Percentiles rank a stretch among this genome's conserved stretches.
These are phyloP conservation scores for Trichosanthes cucumerina DNA, from an alignment of 306 rosid species.

Conservation along the genomic window DNA sequence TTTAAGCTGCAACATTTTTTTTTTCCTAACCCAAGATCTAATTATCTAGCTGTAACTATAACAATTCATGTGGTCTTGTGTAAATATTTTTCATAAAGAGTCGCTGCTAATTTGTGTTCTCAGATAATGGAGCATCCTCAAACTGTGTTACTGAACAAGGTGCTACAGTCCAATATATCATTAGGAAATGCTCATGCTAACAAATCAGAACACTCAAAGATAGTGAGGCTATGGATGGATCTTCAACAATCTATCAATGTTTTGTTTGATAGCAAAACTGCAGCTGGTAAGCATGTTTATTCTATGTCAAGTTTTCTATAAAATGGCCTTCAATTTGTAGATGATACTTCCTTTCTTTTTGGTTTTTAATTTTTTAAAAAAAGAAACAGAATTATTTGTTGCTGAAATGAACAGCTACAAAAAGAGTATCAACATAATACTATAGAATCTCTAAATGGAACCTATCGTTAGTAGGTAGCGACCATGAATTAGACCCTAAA, in stretches of 20 bases:
- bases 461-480: too few relatives aligned
- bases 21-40: not conserved
- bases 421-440: not conserved
- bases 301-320: not conserved
- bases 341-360: not conserved
- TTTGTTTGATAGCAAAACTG: conserved; percentile 62
- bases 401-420: not conserved
- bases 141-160: conserved; percentile 59
- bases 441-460: not conserved
- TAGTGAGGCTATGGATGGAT: conserved; percentile 55
- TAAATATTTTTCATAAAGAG: not conserved
- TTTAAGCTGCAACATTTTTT: not conserved
- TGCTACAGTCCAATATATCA: conserved; percentile 51
- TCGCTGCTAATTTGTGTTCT: conserved; percentile 4
- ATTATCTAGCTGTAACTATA: not conserved
- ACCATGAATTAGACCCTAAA: too few relatives aligned
- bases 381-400: not conserved
- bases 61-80: not conserved
- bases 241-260: conserved; percentile 76
- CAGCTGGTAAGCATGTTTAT: conserved; percentile 34
- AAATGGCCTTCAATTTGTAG: not conserved
- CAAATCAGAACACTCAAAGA: conserved; percentile 26
- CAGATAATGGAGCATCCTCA: conserved; percentile 93
- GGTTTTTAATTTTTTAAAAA: too few relatives aligned
- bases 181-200: conserved; percentile 48